Base-by-base conservation (phyloP, 805 yeast genomes). In the Schizosaccharomyces japonicus region DNA sequence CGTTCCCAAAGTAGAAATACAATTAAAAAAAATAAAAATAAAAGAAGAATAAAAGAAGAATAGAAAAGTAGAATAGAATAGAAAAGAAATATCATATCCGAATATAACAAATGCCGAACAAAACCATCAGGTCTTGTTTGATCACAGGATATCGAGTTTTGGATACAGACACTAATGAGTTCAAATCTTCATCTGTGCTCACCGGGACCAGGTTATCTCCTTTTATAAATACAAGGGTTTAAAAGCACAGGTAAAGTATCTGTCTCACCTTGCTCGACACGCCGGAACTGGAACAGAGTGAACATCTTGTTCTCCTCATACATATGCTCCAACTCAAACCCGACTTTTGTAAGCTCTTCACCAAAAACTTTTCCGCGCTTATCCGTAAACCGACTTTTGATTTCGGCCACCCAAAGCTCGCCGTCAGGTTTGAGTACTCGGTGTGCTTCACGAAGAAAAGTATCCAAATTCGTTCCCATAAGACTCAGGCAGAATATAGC, bases 401-500 rank as follows among this genome's bases (percentile, higher is more conserved):
- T 90, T 60, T 90, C 99, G 1, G 96, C 90, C 44, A 90, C 83
- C 98, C 98, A 90, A 44, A 90, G 64, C 59, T 87, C 94, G 26
- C 99, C 47, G 96, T 17, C 27, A 17, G 94, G 94, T 7, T 83
- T 77, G 48, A 90, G 66, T 15, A 90, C 67, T 56, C 99, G 69
- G 57, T 80, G 70, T 0, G 95, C 96, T 59, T 90, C 99, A 50
- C 76, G 69, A 48, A 90, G 73, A 58, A 90, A 90, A 58, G 90
- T 96, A 51, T 85, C 65, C 59, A 87, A 84, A 58, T 90, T 90
- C 3, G 96, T 87, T 3, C 99, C 98, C 99, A 90, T 90, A 50
- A 90, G 66, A 0, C 96, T 50, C 44, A 90, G 68, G 61, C 98
- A 90, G 62, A 85, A 90, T 4, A 90, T 72, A n/a, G 82, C 98